phyloP scores from a whole-genome alignment of 768 basidiomycete genomes.

The Leccinum rimulosum region DNA sequence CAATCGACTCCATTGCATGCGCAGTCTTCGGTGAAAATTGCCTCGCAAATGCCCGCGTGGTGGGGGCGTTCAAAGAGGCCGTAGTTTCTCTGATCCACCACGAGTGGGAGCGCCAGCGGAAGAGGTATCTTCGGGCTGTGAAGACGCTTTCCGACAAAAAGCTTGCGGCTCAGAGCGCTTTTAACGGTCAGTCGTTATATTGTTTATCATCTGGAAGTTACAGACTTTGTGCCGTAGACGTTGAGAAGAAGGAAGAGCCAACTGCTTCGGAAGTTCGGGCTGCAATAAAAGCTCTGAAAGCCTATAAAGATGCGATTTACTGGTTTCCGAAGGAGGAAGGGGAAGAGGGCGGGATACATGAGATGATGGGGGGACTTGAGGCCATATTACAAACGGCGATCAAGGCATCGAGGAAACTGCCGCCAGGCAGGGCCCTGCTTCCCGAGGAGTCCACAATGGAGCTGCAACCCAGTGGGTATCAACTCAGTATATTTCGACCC shows the following conservation, averaged over 20 bases:
- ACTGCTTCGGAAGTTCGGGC: neutral
- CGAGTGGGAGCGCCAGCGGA: conserved; percentile 7
- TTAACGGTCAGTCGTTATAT: neutral
- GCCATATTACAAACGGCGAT: neutral
- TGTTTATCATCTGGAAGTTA: neutral
- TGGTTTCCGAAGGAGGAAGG: conserved; percentile 10
- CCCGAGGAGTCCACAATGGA: neutral
- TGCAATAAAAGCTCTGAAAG: conserved; percentile 1
- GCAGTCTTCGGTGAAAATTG: conserved; percentile 7
- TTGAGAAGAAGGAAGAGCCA: conserved; percentile 5
- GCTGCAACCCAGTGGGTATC: neutral
- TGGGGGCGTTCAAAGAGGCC: conserved; percentile 7
- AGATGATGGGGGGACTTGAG: conserved; percentile 8
- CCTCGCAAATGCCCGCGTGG: neutral
- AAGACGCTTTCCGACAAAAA: conserved; percentile 1
- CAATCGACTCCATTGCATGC: conserved; percentile 3
- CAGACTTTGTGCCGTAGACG: neutral
- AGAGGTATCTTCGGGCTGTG: neutral
- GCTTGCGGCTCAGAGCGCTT: neutral
- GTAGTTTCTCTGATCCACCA: neutral
- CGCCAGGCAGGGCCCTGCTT: neutral
- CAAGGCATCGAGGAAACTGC: conserved; percentile 2
- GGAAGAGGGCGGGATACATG: conserved; percentile 1
- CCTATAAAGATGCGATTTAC: conserved; percentile 2
- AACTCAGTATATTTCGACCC: neutral